Percentiles rank a stretch among this genome's conserved stretches.
Evolutionary conservation across 2,329 filamentous ascomycete genomes (phyloP).

Genomic region (Aspergillus fischeri): DNA sequence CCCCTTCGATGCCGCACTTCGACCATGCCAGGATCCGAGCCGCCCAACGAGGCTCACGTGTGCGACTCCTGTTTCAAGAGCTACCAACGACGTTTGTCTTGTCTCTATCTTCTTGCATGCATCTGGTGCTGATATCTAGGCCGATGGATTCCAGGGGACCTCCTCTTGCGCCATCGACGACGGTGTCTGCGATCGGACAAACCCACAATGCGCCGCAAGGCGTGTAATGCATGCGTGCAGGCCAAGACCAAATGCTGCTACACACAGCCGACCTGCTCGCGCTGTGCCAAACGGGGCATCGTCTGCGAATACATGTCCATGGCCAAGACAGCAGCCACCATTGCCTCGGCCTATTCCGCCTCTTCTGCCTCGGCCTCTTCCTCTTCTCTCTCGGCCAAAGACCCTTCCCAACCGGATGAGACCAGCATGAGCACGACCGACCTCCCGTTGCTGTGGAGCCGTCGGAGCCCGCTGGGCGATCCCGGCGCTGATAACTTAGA

Average conservation of each 20-base stretch:
- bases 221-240: slow-evolving; percentile 19
- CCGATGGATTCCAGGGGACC: slow-evolving; percentile 6
- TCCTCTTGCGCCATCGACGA: slow-evolving; percentile 16
- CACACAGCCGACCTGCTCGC: slow-evolving; percentile 13
- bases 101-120: neutral
- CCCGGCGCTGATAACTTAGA: neutral
- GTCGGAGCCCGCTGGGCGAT: neutral
- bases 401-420: neutral
- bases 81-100: slow-evolving; percentile 14
- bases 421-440: neutral
- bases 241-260: slow-evolving; percentile 18
- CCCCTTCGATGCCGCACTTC: slow-evolving; percentile 11
- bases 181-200: slow-evolving; percentile 14
- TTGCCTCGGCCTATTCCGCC: neutral
- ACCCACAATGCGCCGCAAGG: slow-evolving; percentile 12
- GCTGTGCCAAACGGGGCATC: slow-evolving; percentile 12
- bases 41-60: slow-evolving; percentile 1
- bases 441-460: slow-evolving; percentile 1
- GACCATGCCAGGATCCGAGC: slow-evolving; percentile 1
- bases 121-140: neutral
- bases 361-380: neutral
- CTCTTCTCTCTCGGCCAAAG: neutral
- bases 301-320: slow-evolving; percentile 7
- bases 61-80: slow-evolving; percentile 14
- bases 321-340: neutral